Evolutionary conservation across 805 yeast species (phyloP).

Genomic region (Metschnikowia sp.): DNA sequence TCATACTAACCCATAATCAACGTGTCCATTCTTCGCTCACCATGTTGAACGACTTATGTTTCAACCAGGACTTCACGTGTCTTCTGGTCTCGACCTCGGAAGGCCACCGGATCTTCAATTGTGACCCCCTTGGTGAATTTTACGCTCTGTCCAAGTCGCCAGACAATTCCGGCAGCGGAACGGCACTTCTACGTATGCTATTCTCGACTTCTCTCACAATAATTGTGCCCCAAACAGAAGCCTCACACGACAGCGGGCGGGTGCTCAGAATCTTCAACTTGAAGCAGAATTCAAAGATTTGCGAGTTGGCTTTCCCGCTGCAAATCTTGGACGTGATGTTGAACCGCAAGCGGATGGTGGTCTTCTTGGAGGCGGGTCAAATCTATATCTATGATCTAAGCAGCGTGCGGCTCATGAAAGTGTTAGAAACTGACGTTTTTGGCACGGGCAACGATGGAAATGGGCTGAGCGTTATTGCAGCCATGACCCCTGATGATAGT

Average conservation of each 20-base stretch:
- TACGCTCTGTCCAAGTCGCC: slow-evolving; percentile 21
- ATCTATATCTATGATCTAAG: slow-evolving; percentile 86
- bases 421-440: slow-evolving; percentile 27
- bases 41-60: slow-evolving; percentile 33
- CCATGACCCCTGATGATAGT: slow-evolving; percentile 33
- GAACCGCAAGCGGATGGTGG: slow-evolving; percentile 79
- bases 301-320: slow-evolving; percentile 86
- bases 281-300: slow-evolving; percentile 52
- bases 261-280: slow-evolving; percentile 37
- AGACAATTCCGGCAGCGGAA: slow-evolving; percentile 20
- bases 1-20: background rate
- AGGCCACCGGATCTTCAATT: slow-evolving; percentile 38
- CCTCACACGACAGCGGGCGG: slow-evolving; percentile 21
- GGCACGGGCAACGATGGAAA: slow-evolving; percentile 1
- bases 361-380: slow-evolving; percentile 69
- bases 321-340: slow-evolving; percentile 67
- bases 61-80: slow-evolving; percentile 43
- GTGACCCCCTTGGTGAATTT: slow-evolving; percentile 46
- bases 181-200: slow-evolving; percentile 34
- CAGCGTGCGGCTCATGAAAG: slow-evolving; percentile 71
- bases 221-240: slow-evolving; percentile 31
- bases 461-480: slow-evolving; percentile 28
- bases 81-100: slow-evolving; percentile 33
- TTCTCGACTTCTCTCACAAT: slow-evolving; percentile 42
- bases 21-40: background rate